Conservation (phyloP, 2,329 filamentous ascomycete species). For the Sphaerulina musiva region DNA sequence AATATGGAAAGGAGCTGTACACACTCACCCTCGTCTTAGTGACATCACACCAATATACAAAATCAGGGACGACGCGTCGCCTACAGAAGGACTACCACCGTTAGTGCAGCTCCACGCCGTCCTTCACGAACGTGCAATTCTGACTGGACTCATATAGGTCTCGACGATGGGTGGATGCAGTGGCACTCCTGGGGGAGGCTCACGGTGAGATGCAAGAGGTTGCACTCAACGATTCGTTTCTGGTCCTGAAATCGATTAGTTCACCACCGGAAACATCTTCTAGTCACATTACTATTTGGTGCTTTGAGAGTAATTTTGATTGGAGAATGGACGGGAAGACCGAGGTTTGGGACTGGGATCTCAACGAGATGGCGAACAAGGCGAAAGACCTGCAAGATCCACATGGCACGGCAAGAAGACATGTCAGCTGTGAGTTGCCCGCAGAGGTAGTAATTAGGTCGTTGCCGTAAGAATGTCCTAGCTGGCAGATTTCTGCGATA, state of each 20-base stretch:
- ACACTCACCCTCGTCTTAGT: neutral
- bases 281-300: neutral
- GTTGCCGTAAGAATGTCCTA: no score
- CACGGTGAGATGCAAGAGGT: neutral
- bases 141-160: neutral
- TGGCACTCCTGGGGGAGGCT: neutral
- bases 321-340: neutral
- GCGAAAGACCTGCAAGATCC: no score
- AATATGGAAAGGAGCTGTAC: neutral
- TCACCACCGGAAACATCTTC: neutral
- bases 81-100: neutral
- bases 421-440: no score
- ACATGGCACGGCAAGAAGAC: no score
- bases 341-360: neutral
- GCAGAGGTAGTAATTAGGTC: no score
- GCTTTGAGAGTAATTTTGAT: neutral
- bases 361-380: neutral
- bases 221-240: constrained; percentile 4
- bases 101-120: neutral
- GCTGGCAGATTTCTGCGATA: no score
- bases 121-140: neutral
- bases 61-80: neutral
- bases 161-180: neutral
- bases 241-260: neutral
- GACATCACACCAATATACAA: neutral